phyloP scores from a whole-genome alignment of 371 early-diverging fungal species.

The Thermomucor indicae-seudaticae region DNA sequence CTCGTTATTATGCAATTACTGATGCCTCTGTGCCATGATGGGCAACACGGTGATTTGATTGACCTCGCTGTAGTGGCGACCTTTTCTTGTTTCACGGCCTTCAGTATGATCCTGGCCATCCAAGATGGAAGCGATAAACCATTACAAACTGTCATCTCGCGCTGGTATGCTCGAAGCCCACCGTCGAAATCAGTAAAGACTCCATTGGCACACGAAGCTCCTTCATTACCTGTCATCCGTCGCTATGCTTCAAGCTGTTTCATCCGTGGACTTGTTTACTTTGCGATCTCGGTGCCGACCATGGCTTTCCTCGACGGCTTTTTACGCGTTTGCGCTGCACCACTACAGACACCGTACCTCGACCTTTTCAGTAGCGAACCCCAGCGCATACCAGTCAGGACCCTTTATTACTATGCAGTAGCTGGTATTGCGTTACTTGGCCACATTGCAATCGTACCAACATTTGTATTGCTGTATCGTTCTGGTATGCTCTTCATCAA shows the following conservation, averaged over 20 bases:
- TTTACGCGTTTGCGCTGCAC: slow-evolving; percentile 17
- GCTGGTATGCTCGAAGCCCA: slow-evolving; percentile 9
- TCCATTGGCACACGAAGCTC: background rate
- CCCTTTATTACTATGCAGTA: slow-evolving; percentile 12
- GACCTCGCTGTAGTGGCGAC: slow-evolving; percentile 6
- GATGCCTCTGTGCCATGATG: background rate
- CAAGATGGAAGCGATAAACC: slow-evolving; percentile 9
- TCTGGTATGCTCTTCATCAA: background rate
- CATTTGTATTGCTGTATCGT: slow-evolving; percentile 7
- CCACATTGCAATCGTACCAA: slow-evolving; percentile 18
- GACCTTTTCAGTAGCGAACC: background rate
- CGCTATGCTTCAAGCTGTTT: slow-evolving; percentile 9
- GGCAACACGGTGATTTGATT: background rate
- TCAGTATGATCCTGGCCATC: slow-evolving; percentile 15
- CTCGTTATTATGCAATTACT: background rate
- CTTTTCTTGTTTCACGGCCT: slow-evolving; percentile 14
- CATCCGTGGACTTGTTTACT: slow-evolving; percentile 2
- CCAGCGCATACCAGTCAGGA: background rate
- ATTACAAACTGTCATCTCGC: slow-evolving; percentile 4
- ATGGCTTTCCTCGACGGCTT: slow-evolving; percentile 23
- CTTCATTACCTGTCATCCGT: slow-evolving; percentile 4
- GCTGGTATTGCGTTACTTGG: slow-evolving; percentile 16
- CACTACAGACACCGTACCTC: too few relatives aligned
- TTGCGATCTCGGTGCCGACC: slow-evolving; percentile 13
- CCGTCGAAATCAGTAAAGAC: background rate